Evolutionary conservation across 208 protist genomes (phyloP).

Genomic region (Zelonia costaricensis): DNA sequence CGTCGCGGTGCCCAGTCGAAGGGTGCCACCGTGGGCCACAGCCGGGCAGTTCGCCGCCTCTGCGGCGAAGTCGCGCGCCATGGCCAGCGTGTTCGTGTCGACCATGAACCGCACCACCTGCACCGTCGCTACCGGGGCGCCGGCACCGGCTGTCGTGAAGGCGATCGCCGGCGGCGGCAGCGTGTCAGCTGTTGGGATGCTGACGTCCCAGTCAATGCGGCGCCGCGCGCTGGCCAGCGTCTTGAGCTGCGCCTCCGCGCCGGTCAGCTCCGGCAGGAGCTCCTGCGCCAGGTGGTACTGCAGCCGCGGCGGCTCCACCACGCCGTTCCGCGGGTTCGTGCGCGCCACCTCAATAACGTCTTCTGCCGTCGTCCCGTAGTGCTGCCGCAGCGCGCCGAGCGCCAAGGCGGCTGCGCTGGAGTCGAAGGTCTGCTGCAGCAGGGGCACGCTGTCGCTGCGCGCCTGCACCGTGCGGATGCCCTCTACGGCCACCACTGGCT

Average conservation of each 20-base stretch:
- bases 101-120: slow-evolving; percentile 23
- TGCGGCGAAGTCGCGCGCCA: slow-evolving; percentile 21
- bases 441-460: background rate
- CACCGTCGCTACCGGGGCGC: slow-evolving; percentile 25
- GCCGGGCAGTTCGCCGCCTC: background rate
- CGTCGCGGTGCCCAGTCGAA: background rate
- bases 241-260: slow-evolving; percentile 32
- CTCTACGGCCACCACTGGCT: slow-evolving; percentile 5
- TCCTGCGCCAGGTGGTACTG: slow-evolving; percentile 35
- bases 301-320: slow-evolving; percentile 21
- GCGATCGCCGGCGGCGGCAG: slow-evolving; percentile 56
- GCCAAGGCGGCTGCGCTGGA: slow-evolving; percentile 3
- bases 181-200: slow-evolving; percentile 48
- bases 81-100: slow-evolving; percentile 29
- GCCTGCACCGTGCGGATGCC: slow-evolving; percentile 9
- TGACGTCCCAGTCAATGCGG: slow-evolving; percentile 57
- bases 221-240: slow-evolving; percentile 43
- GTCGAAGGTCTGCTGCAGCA: slow-evolving; percentile 16
- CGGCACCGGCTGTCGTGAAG: slow-evolving; percentile 40
- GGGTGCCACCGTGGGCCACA: background rate
- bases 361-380: slow-evolving; percentile 47
- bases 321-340: slow-evolving; percentile 13
- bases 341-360: slow-evolving; percentile 39
- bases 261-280: slow-evolving; percentile 45
- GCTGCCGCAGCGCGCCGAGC: slow-evolving; percentile 31